Evolutionary conservation across 164 flowering plant genomes (phyloP).

Genomic region (Paratinospora sagittata): DNA sequence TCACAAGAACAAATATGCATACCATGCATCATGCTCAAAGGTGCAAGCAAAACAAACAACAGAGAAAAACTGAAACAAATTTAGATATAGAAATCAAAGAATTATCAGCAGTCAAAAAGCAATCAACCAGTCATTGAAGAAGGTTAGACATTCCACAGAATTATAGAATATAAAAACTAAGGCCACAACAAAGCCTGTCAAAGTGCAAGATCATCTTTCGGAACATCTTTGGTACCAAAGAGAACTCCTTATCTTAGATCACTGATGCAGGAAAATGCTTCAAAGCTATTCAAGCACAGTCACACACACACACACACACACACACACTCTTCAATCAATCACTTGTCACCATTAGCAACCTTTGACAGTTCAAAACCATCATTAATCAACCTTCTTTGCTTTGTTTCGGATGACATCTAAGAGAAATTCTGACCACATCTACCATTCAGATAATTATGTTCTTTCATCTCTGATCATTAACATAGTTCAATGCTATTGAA

Average conservation of each 20-base stretch:
- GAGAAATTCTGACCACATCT: too few species aligned
- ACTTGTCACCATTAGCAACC: not conserved
- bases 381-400: not conserved
- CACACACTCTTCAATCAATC: not conserved
- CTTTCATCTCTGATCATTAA: too few species aligned
- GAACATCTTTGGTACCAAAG: not conserved
- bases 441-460: too few species aligned
- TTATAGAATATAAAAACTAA: not conserved
- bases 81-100: not conserved
- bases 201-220: not conserved
- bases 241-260: too few species aligned
- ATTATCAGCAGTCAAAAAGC: too few species aligned
- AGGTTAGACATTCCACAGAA: not conserved
- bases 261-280: too few species aligned
- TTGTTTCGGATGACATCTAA: too few species aligned
- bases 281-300: too few species aligned
- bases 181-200: not conserved
- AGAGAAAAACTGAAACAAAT: not conserved
- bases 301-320: too few species aligned
- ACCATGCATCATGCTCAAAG: not conserved
- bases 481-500: too few species aligned
- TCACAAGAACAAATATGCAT: not conserved
- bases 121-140: not conserved
- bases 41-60: not conserved
- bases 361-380: not conserved